phyloP scores from a whole-genome alignment of 768 basidiomycete species.

The Trametes cingulata region DNA sequence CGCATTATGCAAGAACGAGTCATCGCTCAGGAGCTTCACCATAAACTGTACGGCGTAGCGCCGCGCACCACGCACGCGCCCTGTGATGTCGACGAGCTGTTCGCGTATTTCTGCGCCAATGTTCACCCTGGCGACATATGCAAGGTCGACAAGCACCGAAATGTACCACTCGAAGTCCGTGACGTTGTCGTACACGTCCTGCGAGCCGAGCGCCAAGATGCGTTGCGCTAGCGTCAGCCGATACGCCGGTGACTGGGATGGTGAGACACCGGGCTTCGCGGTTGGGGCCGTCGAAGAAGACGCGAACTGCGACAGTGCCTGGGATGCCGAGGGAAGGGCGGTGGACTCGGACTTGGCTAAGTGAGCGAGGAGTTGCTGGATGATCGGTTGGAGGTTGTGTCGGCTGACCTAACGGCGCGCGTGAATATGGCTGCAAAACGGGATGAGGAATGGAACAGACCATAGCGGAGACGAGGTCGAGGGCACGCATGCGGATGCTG shows the following conservation, averaged over 20 bases:
- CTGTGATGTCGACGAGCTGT: conserved; percentile 84
- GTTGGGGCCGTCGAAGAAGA: conserved; percentile 40
- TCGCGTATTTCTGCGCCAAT: conserved; percentile 78
- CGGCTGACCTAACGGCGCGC: conserved; percentile 64
- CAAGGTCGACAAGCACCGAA: conserved; percentile 89
- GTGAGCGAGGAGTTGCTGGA: conserved; percentile 87
- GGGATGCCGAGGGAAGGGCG: conserved; percentile 56
- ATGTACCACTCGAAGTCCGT: conserved; percentile 98
- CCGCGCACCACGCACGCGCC: conserved; percentile 74
- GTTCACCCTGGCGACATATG: conserved; percentile 81
- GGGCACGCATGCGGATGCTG: conserved; percentile 92
- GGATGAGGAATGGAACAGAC: conserved; percentile 42
- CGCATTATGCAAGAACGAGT: conserved; percentile 66
- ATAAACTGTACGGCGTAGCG: conserved; percentile 82
- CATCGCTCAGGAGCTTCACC: conserved; percentile 79
- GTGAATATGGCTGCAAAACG: neutral
- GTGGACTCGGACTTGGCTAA: conserved; percentile 63
- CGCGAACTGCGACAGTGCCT: conserved; percentile 54
- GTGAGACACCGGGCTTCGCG: conserved; percentile 32
- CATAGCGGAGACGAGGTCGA: conserved; percentile 94
- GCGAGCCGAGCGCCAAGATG: conserved; percentile 85
- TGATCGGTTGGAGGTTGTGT: conserved; percentile 84
- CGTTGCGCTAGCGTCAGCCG: conserved; percentile 79
- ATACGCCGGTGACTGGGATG: conserved; percentile 80
- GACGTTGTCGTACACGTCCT: conserved; percentile 82